Conservation (phyloP, 2,329 filamentous ascomycete genomes). For the Diaporthe ampelina region DNA sequence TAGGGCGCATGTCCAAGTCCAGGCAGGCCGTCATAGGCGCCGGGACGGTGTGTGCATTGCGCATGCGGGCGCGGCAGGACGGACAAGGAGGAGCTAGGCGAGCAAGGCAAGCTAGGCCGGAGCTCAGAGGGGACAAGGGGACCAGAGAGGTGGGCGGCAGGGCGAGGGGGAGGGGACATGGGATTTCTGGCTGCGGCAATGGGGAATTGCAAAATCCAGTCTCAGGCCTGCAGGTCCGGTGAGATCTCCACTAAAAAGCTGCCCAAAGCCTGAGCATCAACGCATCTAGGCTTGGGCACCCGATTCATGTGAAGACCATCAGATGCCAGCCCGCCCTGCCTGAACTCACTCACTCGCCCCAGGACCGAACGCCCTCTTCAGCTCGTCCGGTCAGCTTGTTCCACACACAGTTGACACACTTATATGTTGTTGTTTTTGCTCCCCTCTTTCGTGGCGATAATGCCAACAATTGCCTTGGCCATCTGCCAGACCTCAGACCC, state of each 20-base stretch:
- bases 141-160: neutral
- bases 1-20: neutral
- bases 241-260: constrained; percentile 31
- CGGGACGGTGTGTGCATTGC: neutral
- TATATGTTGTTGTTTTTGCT: neutral
- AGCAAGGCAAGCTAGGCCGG: neutral
- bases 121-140: neutral
- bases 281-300: constrained; percentile 5
- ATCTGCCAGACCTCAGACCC: neutral
- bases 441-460: neutral
- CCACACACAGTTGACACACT: neutral
- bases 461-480: neutral
- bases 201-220: constrained; percentile 42
- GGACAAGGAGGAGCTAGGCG: neutral
- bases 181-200: constrained; percentile 39
- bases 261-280: constrained; percentile 7
- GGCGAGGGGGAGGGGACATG: constrained; percentile 28
- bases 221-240: constrained; percentile 21
- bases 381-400: neutral
- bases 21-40: neutral
- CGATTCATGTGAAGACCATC: constrained; percentile 29
- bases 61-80: constrained; percentile 2
- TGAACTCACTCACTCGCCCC: neutral
- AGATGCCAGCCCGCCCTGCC: neutral
- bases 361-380: neutral